Evolutionary conservation across 192 early-diverging fungal species (phyloP), one percentile per base, ranked within the genome.

Genomic region (Coemansia sp.): DNA sequence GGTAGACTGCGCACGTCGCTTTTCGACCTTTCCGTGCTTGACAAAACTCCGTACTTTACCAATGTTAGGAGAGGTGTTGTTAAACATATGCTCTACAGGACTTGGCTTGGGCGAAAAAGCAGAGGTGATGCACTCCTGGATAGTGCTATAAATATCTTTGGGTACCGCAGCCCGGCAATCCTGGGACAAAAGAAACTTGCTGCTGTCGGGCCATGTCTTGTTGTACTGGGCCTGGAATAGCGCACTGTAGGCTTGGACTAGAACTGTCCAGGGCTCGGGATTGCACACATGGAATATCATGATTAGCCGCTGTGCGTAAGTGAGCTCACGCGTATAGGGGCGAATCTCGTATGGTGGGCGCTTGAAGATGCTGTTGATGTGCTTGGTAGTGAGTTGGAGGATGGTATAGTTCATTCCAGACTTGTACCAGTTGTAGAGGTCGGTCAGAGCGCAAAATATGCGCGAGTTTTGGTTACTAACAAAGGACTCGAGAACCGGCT

Each of bases 381-480:
- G 61, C 36, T 61, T 65, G 1, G 42, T 18, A 14, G 63, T 61
- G 4, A 65, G 55, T 24, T 60, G 57, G n/a, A 61, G 18, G 1
- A 72, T 56, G 2, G 38, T 42, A 18, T 46, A 57, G 3, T 27
- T n/a, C 45, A 48, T 50, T 18, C 50, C 54, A 4, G 45, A 17
- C 14, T 29, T 45, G 29, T 50, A 37, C 70, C 70, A 73, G 27
- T 53, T 30, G 24, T 45, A 33, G 10, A 72, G 51, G 14, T 61
- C 53, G 5, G 50, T 32, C 14, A 66, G 36, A 3, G 70, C 54
- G 14, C 58, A 58, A 28, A 66, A 72, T 10, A 72, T 30, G 8
- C 70, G 58, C 23, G 70, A 61, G 36, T 62, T 72, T 24, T 61
- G 58, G 51, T 72, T 72, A 46, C 58, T 72, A 36, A 64, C 37